Evolutionary conservation across 495 filamentous ascomycete genomes (phyloP).

Genomic region (Aspergillus hancockii): DNA sequence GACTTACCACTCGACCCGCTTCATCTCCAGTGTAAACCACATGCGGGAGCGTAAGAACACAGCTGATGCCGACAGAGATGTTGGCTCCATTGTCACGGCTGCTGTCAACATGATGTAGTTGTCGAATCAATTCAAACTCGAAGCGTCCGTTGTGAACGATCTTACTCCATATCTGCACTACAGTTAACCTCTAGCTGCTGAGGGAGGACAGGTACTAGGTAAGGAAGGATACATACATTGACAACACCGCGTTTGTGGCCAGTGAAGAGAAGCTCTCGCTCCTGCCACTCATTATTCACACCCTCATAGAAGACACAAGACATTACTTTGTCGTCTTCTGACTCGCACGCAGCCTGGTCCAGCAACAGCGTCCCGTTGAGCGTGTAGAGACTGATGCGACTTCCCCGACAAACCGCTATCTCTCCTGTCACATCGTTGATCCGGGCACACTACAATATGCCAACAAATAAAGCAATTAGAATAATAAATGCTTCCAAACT

Average conservation of each 20-base stretch:
- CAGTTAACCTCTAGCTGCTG: constrained; percentile 7
- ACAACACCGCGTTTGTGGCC: constrained; percentile 83
- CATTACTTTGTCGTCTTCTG: constrained; percentile 69
- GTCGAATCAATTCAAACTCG: constrained; percentile 65
- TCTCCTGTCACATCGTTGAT: constrained; percentile 90
- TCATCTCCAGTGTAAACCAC: constrained; percentile 94
- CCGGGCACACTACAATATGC: constrained; percentile 63
- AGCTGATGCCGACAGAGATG: constrained; percentile 79
- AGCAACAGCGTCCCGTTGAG: constrained; percentile 83
- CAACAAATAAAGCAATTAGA: not conserved
- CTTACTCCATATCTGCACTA: constrained; percentile 54
- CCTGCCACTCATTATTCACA: constrained; percentile 86
- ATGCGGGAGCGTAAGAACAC: constrained; percentile 78
- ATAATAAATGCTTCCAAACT: not conserved
- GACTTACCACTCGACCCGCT: constrained; percentile 73
- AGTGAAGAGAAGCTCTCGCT: constrained; percentile 82
- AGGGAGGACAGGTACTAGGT: not conserved
- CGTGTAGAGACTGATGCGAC: constrained; percentile 75
- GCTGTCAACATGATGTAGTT: constrained; percentile 80
- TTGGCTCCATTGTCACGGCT: constrained; percentile 72
- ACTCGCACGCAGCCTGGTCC: constrained; percentile 74
- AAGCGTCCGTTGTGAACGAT: constrained; percentile 53
- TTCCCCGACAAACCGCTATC: constrained; percentile 79
- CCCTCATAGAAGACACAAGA: constrained; percentile 95
- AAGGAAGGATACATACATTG: constrained; percentile 51